Conservation (phyloP, 139 green algal species). For the Coelastrella sp. region DNA sequence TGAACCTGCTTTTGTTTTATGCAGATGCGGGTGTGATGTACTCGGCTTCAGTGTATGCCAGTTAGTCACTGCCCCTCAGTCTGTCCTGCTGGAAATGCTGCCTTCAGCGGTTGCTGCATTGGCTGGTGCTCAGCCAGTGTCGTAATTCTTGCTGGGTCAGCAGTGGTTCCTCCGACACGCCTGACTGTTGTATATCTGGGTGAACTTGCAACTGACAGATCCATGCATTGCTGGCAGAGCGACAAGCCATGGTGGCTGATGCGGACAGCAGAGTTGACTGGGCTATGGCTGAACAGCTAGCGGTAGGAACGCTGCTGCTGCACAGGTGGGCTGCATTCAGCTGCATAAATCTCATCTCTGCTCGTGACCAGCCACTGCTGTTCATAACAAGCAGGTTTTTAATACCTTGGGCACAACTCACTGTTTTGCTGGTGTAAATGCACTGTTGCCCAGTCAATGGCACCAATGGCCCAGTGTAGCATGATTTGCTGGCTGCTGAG, state of each 20-base stretch:
- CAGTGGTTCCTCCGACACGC: background rate
- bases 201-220: background rate
- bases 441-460: too few species aligned
- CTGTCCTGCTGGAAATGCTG: too few species aligned
- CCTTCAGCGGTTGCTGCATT: too few species aligned
- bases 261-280: conserved; percentile 71
- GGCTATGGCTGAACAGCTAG: conserved; percentile 82
- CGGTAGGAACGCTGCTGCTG: conserved; percentile 70
- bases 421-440: too few species aligned
- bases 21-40: too few species aligned
- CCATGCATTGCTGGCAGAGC: conserved; percentile 45
- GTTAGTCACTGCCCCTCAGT: too few species aligned
- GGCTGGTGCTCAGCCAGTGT: too few species aligned
- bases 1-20: too few species aligned
- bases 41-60: too few species aligned
- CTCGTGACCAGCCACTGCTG: background rate
- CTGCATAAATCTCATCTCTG: background rate
- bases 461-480: background rate
- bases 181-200: background rate
- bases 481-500: background rate
- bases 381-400: background rate
- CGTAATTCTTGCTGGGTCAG: background rate
- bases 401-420: too few species aligned
- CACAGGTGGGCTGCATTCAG: background rate
- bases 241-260: conserved; percentile 61